Conservation (phyloP, 2,329 filamentous ascomycete species). For the Bipolaris bicolor region DNA sequence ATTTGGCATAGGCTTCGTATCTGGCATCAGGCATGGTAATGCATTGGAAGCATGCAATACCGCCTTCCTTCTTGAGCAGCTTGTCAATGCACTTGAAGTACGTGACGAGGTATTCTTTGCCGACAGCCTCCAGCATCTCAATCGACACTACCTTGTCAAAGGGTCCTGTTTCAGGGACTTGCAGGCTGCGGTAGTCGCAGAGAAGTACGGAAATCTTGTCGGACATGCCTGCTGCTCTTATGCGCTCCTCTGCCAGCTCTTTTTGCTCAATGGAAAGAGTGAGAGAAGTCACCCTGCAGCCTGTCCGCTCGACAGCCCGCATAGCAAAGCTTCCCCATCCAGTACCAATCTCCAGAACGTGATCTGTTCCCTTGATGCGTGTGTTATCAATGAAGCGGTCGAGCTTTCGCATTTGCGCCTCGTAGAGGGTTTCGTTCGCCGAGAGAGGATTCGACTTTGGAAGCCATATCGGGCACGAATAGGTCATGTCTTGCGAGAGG, state of each 20-base stretch:
- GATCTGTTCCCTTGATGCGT: constrained; percentile 67
- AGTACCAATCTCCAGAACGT: constrained; percentile 76
- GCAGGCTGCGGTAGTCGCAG: constrained; percentile 71
- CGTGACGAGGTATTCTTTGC: constrained; percentile 68
- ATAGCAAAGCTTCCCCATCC: constrained; percentile 80
- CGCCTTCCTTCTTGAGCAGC: constrained; percentile 68
- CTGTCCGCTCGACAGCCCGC: constrained; percentile 68
- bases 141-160: constrained; percentile 78
- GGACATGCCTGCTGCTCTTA: constrained; percentile 64
- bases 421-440: constrained; percentile 64
- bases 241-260: constrained; percentile 68
- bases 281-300: constrained; percentile 71
- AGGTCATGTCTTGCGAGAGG: constrained; percentile 77
- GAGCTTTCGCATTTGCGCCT: constrained; percentile 72
- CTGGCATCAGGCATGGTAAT: constrained; percentile 76
- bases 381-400: constrained; percentile 69
- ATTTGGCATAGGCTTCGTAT: constrained; percentile 69
- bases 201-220: constrained; percentile 69
- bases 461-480: constrained; percentile 73
- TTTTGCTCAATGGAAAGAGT: constrained; percentile 75
- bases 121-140: constrained; percentile 79
- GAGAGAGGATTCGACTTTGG: constrained; percentile 50
- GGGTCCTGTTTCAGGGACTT: constrained; percentile 54
- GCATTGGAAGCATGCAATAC: constrained; percentile 75
- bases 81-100: constrained; percentile 71